Base-by-base conservation (phyloP, 352 stramenopile genomes). In the Globisporangium paroecandrum region DNA sequence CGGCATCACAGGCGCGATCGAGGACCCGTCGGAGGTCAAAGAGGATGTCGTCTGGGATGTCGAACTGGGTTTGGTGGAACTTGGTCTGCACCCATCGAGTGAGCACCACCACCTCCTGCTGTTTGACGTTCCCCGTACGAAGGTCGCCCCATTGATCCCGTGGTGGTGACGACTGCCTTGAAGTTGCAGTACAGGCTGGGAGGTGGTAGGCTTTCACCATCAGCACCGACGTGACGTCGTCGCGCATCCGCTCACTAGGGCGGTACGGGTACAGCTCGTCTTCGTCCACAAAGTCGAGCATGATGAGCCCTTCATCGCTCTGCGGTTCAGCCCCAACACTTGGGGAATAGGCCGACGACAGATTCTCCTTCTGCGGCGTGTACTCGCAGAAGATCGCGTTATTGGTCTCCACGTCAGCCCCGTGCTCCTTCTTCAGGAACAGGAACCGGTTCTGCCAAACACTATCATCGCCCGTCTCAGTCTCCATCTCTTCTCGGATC, bases 11-110 rank as follows among this genome's bases (percentile, higher is more conserved):
- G 18, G 43, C 36, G 49, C 41, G 51, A n/a, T 67, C 36, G 22
- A 56, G 25, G 18, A 58, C 59, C 5, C 43, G 13, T 12, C 29
- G 13, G 18, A 59, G 25, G 8, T 49, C 54, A 12, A 29, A 7
- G 10, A 57, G n/a, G 12, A 8, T n/a, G n/a, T 58, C 54, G 12
- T 27, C 24, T 13, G 64, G 36, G 27, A 64, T 46, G 38, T 20
- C 12, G 34, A 41, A 41, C 38, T 46, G 12, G 7, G 0, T 9
- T 4, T 8, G 34, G 8, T 62, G 75, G 20, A 85, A 66, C 20
- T 61, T 72, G 32, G 62, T 71, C 20, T 77, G 67, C 8, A 69
- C 72, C 77, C 77, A 85, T 15, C 69, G 57, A 10, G 68, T 79
- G 18, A 85, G 56, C 15, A 85, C 77, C 15, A 85, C 64, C 15